Base-by-base conservation (phyloP, 495 filamentous ascomycete species). In the Geoglossum glabrum region DNA sequence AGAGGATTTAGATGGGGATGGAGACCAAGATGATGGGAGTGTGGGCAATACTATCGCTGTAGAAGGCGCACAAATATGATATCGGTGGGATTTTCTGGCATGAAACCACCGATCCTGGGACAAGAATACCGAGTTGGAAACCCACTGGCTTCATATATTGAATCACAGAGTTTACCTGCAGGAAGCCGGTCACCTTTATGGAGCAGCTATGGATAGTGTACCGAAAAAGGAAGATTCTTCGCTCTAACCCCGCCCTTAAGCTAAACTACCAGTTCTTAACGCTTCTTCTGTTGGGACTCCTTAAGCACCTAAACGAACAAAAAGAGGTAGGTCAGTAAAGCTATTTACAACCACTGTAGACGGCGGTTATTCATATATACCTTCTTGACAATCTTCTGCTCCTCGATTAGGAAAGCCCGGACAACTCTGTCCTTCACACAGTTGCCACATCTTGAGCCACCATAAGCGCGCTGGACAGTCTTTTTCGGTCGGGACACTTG, bases 351-450 rank as follows among this genome's bases (percentile, higher is more conserved):
- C n/a, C n/a, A n/a, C n/a, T n/a, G n/a, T n/a, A n/a, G n/a, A n/a
- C n/a, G n/a, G n/a, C n/a, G n/a, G 19, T 21, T 15, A 50, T 21
- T 23, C 2, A 4, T 3, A 1, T 56, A 23, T 47, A 58, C 57
- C 85, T 97, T 97, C 87, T 99, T 97, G 74, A 99, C 93, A 65
- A 99, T 96, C 87, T 97, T 97, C 79, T 99, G 92, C 81, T 99
- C 92, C 79, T 97, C 92, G 64, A 97, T 96, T 76, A 97, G 76
- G 83, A 96, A 97, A 49, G 92, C 93, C 62, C 93, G 86, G 58
- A 95, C 86, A 63, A 99, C 81, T 64, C 92, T 80, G 79, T 99
- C 93, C 76, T 90, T 90, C 66, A 97, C 92, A 73, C 92, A 99
- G 78, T 90, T 94, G 65, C 86, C 86, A 79, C 92, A 99, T 75